These are phyloP conservation scores for Millerago galiae DNA, from an alignment of 805 yeast genomes.

Conservation along the genomic window DNA sequence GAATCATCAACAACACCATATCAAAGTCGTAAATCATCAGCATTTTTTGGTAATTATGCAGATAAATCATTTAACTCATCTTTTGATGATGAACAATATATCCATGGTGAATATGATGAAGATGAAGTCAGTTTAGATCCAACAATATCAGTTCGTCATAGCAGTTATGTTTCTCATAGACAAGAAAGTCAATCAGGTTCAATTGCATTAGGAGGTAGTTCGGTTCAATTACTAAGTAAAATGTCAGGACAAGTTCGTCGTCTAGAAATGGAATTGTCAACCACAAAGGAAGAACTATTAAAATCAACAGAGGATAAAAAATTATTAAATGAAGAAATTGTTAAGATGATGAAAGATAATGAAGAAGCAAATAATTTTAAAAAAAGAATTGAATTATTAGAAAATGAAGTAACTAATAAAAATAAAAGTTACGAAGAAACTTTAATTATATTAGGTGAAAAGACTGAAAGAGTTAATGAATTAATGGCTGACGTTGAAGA, in stretches of 20 bases:
- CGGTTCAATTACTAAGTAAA: slow-evolving; percentile 63
- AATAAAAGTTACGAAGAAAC: slow-evolving; percentile 43
- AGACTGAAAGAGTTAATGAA: slow-evolving; percentile 80
- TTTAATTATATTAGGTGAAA: slow-evolving; percentile 75
- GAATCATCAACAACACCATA: slow-evolving; percentile 44
- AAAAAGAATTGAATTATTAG: slow-evolving; percentile 33
- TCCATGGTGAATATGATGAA: slow-evolving; percentile 9
- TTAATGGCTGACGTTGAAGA: slow-evolving; percentile 83
- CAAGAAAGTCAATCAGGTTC: slow-evolving; percentile 9
- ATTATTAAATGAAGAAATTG: slow-evolving; percentile 60
- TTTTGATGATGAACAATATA: slow-evolving; percentile 8
- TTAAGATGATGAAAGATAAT: slow-evolving; percentile 48
- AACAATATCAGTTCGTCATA: neutral
- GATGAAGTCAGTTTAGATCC: slow-evolving; percentile 5
- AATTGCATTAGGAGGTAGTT: slow-evolving; percentile 24
- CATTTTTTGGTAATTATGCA: neutral
- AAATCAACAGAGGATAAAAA: slow-evolving; percentile 52
- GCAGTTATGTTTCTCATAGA: slow-evolving; percentile 1
- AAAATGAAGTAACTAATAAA: slow-evolving; percentile 28
- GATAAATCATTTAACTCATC: slow-evolving; percentile 10
- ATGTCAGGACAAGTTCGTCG: slow-evolving; percentile 73
- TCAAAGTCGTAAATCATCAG: slow-evolving; percentile 22
- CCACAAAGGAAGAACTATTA: slow-evolving; percentile 56
- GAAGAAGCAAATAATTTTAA: slow-evolving; percentile 35
- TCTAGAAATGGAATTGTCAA: slow-evolving; percentile 69